Conservation (phyloP, 2,329 filamentous ascomycete genomes). For the Cladosporium phlei region DNA sequence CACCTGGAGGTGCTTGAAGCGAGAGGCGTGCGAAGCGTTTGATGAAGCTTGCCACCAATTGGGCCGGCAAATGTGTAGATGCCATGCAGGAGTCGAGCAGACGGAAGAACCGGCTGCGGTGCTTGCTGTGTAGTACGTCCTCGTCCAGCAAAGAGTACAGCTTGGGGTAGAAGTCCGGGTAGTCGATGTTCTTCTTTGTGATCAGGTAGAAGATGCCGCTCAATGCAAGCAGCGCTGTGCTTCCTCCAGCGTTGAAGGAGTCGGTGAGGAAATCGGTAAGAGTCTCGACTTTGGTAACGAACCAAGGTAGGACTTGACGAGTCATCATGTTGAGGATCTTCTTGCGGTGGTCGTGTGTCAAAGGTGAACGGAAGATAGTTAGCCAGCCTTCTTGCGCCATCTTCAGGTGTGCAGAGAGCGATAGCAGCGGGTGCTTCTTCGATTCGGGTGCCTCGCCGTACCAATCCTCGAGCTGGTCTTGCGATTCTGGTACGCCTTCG, state of each 20-base stretch:
- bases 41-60: slow-evolving; percentile 89
- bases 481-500: slow-evolving; percentile 64
- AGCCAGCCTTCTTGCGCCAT: slow-evolving; percentile 85
- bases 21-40: slow-evolving; percentile 83
- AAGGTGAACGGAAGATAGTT: slow-evolving; percentile 62
- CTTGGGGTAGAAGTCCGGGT: slow-evolving; percentile 75
- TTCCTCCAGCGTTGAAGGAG: slow-evolving; percentile 81
- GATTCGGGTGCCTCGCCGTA: slow-evolving; percentile 62
- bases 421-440: slow-evolving; percentile 62
- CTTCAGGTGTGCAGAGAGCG: slow-evolving; percentile 67
- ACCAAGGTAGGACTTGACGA: slow-evolving; percentile 79
- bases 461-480: slow-evolving; percentile 63
- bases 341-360: slow-evolving; percentile 73
- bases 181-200: slow-evolving; percentile 88
- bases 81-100: slow-evolving; percentile 84
- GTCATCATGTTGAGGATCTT: slow-evolving; percentile 69
- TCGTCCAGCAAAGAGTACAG: slow-evolving; percentile 88
- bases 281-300: slow-evolving; percentile 71
- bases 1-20: slow-evolving; percentile 82
- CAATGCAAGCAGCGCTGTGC: slow-evolving; percentile 79
- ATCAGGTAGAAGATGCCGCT: slow-evolving; percentile 95
- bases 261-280: slow-evolving; percentile 97
- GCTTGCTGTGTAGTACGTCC: slow-evolving; percentile 84
- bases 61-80: slow-evolving; percentile 87
- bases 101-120: slow-evolving; percentile 89